phyloP scores from a whole-genome alignment of 768 basidiomycete species.

The Russula brevipes region DNA sequence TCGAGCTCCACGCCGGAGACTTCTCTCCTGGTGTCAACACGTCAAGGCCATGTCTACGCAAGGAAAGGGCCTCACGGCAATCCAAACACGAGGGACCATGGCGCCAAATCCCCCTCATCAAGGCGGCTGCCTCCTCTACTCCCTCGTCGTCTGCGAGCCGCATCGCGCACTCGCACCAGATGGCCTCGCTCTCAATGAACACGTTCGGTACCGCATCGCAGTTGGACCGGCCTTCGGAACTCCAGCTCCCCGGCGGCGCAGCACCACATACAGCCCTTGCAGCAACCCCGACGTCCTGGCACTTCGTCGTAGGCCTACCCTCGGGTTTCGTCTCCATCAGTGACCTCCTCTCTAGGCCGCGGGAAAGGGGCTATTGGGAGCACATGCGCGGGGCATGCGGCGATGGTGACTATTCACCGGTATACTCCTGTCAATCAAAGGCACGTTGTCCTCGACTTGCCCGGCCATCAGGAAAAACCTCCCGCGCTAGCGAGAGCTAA shows the following conservation, averaged over 20 bases:
- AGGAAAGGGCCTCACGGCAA: too few species aligned
- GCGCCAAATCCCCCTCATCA: too few species aligned
- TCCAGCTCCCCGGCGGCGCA: constrained; percentile 30
- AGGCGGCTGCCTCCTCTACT: neutral
- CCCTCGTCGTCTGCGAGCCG: neutral
- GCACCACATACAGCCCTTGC: constrained; percentile 37
- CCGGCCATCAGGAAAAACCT: too few species aligned
- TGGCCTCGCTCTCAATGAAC: constrained; percentile 31
- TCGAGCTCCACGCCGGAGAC: too few species aligned
- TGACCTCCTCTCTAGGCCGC: constrained; percentile 30
- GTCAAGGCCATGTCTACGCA: too few species aligned
- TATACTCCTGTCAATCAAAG: constrained; percentile 34
- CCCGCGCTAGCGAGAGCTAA: too few species aligned
- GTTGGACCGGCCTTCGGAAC: constrained; percentile 31
- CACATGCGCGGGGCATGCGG: constrained; percentile 33
- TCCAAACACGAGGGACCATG: too few species aligned
- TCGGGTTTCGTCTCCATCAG: constrained; percentile 24
- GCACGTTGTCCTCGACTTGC: constrained; percentile 29
- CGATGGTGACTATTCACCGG: constrained; percentile 32
- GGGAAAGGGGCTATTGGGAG: constrained; percentile 33
- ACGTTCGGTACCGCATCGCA: constrained; percentile 31
- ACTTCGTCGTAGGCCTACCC: constrained; percentile 28
- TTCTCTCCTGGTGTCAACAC: too few species aligned
- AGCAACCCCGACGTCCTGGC: constrained; percentile 43
- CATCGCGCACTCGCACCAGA: constrained; percentile 26